Conservation (phyloP, 441 rosid genomes). For the Arabidopsis hybrid region DNA sequence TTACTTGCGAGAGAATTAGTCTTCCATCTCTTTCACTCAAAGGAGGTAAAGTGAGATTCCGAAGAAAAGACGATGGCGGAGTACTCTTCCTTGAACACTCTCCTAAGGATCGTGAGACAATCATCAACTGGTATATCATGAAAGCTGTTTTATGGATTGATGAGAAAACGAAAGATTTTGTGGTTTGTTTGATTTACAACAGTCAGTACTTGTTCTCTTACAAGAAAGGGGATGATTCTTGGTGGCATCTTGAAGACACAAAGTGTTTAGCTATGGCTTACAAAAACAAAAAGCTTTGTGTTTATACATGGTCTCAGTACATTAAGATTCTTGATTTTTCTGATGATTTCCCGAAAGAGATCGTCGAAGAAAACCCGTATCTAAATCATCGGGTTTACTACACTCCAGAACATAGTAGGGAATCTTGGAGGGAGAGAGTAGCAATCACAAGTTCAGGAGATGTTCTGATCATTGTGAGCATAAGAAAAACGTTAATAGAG, state of each 20-base stretch:
- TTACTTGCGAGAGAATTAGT: not conserved
- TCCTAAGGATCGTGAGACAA: not conserved
- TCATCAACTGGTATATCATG: not conserved
- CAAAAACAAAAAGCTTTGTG: not conserved
- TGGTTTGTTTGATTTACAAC: not conserved
- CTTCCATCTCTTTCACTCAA: not conserved
- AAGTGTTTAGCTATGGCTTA: not conserved
- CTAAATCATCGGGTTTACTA: not conserved
- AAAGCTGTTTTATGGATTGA: slow-evolving; percentile 17
- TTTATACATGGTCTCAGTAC: not conserved
- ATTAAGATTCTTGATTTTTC: not conserved
- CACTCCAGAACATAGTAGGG: too few relatives aligned
- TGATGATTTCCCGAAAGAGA: not conserved
- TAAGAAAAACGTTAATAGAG: too few relatives aligned
- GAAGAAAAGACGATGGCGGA: not conserved
- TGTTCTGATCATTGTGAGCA: not conserved
- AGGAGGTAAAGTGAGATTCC: not conserved
- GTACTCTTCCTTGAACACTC: not conserved
- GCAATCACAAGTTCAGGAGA: not conserved
- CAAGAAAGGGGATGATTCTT: slow-evolving; percentile 22
- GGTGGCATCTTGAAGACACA: slow-evolving; percentile 15
- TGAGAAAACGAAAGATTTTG: not conserved
- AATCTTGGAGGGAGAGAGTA: not conserved
- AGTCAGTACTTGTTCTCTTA: slow-evolving; percentile 5
- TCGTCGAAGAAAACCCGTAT: not conserved